Evolutionary conservation across 495 filamentous ascomycete genomes (phyloP).

Genomic region (Penicillium nucicola): DNA sequence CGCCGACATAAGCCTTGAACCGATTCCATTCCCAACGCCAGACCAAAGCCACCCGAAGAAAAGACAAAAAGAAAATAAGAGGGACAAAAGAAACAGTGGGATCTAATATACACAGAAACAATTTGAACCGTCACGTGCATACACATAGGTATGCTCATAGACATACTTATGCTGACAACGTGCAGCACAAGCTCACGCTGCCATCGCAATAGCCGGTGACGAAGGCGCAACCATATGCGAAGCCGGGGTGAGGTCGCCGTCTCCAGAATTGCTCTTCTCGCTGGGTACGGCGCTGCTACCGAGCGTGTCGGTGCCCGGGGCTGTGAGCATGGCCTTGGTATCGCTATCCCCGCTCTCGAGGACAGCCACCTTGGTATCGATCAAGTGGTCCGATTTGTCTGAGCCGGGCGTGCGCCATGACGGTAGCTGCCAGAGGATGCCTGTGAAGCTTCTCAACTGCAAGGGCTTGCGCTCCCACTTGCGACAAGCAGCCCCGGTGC

Average conservation of each 20-base stretch:
- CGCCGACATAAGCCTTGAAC: neutral
- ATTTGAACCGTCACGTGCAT: neutral
- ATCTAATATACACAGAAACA: neutral
- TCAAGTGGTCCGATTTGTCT: slow-evolving; percentile 32
- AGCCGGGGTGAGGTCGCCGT: slow-evolving; percentile 44
- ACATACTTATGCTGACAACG: slow-evolving; percentile 12
- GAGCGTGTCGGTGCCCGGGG: slow-evolving; percentile 53
- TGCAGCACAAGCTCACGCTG: slow-evolving; percentile 24
- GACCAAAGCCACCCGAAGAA: neutral
- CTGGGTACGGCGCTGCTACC: slow-evolving; percentile 50
- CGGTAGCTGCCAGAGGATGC: slow-evolving; percentile 76
- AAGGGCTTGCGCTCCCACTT: slow-evolving; percentile 84
- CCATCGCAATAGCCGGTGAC: slow-evolving; percentile 43
- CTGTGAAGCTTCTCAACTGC: slow-evolving; percentile 89
- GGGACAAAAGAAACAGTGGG: too few relatives aligned
- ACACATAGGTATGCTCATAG: slow-evolving; percentile 10
- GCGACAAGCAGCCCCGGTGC: slow-evolving; percentile 83
- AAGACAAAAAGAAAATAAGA: neutral
- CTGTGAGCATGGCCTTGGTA: slow-evolving; percentile 72
- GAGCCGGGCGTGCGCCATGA: slow-evolving; percentile 76
- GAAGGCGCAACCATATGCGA: slow-evolving; percentile 43
- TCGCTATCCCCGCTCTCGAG: slow-evolving; percentile 62
- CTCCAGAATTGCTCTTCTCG: slow-evolving; percentile 67
- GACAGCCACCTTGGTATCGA: slow-evolving; percentile 38
- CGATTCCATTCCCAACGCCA: neutral